Conservation (phyloP, 306 rosid genomes). For the Neltuma alba region DNA sequence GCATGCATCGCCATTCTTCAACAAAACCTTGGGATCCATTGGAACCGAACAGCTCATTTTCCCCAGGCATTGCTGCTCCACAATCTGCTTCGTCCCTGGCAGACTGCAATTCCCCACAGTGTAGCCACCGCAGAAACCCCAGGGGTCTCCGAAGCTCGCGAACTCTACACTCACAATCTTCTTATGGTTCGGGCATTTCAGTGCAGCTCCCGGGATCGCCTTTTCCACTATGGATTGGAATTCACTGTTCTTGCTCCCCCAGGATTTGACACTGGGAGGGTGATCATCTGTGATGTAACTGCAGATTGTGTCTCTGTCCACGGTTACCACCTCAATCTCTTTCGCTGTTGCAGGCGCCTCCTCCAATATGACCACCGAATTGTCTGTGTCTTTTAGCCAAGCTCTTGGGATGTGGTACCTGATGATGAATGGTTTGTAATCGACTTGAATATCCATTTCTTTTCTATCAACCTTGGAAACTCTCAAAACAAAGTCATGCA, state of each 20-base stretch:
- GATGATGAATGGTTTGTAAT: neutral
- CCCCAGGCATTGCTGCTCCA: constrained; percentile 73
- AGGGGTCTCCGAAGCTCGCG: constrained; percentile 80
- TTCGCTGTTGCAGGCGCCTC: constrained; percentile 56
- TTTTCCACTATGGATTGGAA: constrained; percentile 31
- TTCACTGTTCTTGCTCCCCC: constrained; percentile 44
- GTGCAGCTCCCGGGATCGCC: constrained; percentile 37
- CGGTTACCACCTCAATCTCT: constrained; percentile 44
- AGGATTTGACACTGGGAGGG: constrained; percentile 64
- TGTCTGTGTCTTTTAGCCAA: constrained; percentile 51
- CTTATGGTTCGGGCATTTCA: constrained; percentile 57
- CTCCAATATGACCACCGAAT: constrained; percentile 78
- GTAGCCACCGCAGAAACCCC: constrained; percentile 66
- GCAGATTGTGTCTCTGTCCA: constrained; percentile 79
- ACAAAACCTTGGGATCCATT: constrained; percentile 37
- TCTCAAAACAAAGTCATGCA: neutral
- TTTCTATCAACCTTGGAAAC: neutral
- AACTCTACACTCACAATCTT: constrained; percentile 59
- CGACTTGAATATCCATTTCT: neutral
- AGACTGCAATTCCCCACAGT: constrained; percentile 54
- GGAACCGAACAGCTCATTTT: constrained; percentile 52
- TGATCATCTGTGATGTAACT: constrained; percentile 56
- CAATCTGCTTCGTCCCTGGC: constrained; percentile 44
- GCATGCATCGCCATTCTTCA: constrained; percentile 46
- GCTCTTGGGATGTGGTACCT: constrained; percentile 93